These are phyloP conservation scores for Sphaerulina musiva DNA, from an alignment of 2,329 filamentous ascomycete genomes.

Conservation along the genomic window DNA sequence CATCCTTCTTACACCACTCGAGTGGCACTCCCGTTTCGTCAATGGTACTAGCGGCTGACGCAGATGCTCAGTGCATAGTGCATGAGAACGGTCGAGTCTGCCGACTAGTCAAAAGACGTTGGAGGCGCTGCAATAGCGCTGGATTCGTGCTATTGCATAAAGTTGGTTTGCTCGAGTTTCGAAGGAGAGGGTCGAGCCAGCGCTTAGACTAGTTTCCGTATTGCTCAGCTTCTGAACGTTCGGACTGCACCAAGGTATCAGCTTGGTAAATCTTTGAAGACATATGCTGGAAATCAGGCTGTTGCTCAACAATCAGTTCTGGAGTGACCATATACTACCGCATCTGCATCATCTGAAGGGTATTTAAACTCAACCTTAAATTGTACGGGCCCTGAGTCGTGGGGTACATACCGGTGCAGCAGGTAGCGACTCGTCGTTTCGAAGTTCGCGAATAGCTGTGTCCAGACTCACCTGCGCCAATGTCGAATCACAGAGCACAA, in stretches of 20 bases:
- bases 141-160: slow-evolving; percentile 2
- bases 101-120: not conserved
- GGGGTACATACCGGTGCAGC: not conserved
- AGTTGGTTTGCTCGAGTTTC: slow-evolving; percentile 5
- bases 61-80: not conserved
- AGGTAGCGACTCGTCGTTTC: not conserved
- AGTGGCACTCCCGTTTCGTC: not conserved
- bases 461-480: not conserved
- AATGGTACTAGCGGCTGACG: not conserved
- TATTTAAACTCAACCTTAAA: not conserved
- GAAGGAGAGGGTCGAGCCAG: not conserved
- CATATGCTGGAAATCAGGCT: not conserved
- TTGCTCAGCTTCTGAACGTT: not conserved
- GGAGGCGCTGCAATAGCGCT: not conserved
- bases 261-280: not conserved
- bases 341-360: not conserved
- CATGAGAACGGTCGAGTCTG: not conserved
- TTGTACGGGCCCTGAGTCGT: not conserved
- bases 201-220: not conserved
- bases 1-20: not conserved
- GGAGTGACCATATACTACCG: not conserved
- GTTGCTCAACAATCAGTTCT: not conserved
- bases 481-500: not conserved
- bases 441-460: not conserved
- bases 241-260: not conserved